phyloP scores from a whole-genome alignment of 805 yeast species.

The Saitoella complicata region DNA sequence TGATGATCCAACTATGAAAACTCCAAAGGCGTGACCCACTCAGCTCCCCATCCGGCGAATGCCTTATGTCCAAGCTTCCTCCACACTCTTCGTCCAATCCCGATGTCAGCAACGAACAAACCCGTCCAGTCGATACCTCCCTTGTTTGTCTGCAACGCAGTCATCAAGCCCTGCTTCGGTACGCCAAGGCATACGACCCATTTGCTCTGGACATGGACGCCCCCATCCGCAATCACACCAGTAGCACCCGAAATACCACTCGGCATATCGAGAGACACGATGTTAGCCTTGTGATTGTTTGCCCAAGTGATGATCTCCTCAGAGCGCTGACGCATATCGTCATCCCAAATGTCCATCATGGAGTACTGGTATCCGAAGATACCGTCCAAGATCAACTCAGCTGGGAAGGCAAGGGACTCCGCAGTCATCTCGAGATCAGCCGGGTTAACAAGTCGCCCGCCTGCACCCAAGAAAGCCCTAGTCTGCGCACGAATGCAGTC shows the following conservation, averaged over 20 bases:
- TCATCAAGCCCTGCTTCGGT: conserved; percentile 47
- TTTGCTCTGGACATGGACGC: conserved; percentile 26
- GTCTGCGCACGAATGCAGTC: conserved; percentile 35
- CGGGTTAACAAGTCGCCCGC: conserved; percentile 43
- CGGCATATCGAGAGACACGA: conserved; percentile 62
- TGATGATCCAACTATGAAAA: too few relatives aligned
- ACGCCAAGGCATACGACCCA: conserved; percentile 58
- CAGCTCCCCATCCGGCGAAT: too few relatives aligned
- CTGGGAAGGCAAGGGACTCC: conserved; percentile 32
- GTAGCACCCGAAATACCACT: conserved; percentile 74
- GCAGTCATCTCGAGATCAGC: conserved; percentile 18
- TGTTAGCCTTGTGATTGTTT: conserved; percentile 31
- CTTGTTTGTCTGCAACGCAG: conserved; percentile 21
- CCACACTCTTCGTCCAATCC: too few relatives aligned
- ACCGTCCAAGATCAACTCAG: conserved; percentile 68
- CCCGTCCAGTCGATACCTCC: not conserved
- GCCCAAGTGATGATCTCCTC: conserved; percentile 48
- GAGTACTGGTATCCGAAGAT: conserved; percentile 69
- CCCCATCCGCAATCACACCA: conserved; percentile 28
- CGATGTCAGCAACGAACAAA: too few relatives aligned
- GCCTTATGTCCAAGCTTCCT: too few relatives aligned
- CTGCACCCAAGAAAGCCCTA: conserved; percentile 39
- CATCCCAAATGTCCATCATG: conserved; percentile 38
- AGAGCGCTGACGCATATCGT: conserved; percentile 19
- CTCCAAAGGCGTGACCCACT: too few relatives aligned